Conservation (phyloP, 139 green algal species). For the Ulvella scutata region DNA sequence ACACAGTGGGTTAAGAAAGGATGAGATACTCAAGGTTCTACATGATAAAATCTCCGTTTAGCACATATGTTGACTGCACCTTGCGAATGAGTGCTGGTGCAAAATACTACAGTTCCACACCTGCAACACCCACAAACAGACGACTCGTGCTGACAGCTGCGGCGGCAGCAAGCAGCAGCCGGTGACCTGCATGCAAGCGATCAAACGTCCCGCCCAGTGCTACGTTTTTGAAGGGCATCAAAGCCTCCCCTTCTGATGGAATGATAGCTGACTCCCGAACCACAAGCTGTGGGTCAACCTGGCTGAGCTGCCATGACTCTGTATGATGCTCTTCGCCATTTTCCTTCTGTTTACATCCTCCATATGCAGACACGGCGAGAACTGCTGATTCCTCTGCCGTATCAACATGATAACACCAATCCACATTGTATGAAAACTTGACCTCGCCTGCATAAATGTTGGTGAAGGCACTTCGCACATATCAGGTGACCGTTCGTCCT, state of each 20-base stretch:
- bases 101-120: conserved; percentile 11
- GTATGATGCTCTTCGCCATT: no score
- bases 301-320: no score
- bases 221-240: conserved; percentile 36
- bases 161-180: conserved; percentile 65
- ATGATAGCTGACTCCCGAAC: neutral
- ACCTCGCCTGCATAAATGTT: no score
- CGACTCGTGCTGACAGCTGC: conserved; percentile 29
- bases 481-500: no score
- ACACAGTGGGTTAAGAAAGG: neutral
- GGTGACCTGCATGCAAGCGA: conserved; percentile 77
- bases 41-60: neutral
- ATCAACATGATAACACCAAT: no score
- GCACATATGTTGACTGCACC: neutral
- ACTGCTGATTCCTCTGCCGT: no score
- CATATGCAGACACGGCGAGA: no score
- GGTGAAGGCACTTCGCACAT: no score
- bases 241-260: neutral
- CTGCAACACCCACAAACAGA: conserved; percentile 65
- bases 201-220: conserved; percentile 89
- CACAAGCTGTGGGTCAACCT: neutral
- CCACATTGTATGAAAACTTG: no score
- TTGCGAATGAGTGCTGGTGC: neutral
- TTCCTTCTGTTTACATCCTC: no score
- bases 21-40: neutral